A percentile compares a stretch with the other conserved stretches of the same genome.
Evolutionary conservation across 2,329 filamentous ascomycete genomes (phyloP).

Genomic region (Leptosphaerulina australis): DNA sequence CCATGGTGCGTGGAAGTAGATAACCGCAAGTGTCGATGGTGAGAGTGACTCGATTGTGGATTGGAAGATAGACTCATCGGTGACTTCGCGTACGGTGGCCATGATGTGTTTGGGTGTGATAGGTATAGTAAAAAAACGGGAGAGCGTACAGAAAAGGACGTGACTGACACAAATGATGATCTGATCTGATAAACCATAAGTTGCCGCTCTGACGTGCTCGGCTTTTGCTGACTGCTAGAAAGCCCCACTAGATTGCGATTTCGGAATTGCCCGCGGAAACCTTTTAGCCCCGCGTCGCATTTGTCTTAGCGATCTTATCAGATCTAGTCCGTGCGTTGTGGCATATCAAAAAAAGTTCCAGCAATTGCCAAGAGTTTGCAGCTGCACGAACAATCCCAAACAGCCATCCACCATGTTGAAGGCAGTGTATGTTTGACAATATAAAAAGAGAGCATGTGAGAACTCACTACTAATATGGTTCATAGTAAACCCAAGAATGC

Average conservation of each 20-base stretch:
- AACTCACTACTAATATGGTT: slow-evolving; percentile 10
- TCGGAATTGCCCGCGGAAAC: slow-evolving; percentile 1
- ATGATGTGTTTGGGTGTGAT: slow-evolving; percentile 24
- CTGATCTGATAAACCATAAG: slow-evolving; percentile 31
- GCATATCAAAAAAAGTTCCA: slow-evolving; percentile 15
- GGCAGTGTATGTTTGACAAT: slow-evolving; percentile 31
- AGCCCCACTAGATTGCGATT: slow-evolving; percentile 3
- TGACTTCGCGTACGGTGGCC: slow-evolving; percentile 74
- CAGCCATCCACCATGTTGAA: slow-evolving; percentile 37
- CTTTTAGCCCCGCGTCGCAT: slow-evolving; percentile 1
- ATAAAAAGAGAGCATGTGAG: neutral
- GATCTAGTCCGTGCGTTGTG: slow-evolving; percentile 11
- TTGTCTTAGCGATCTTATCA: slow-evolving; percentile 1
- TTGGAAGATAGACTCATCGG: slow-evolving; percentile 74
- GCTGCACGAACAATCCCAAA: slow-evolving; percentile 7
- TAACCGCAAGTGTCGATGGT: slow-evolving; percentile 73
- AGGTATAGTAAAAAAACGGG: neutral
- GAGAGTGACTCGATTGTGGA: slow-evolving; percentile 71
- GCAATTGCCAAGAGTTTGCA: slow-evolving; percentile 1
- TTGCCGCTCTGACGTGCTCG: slow-evolving; percentile 34
- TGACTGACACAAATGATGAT: neutral
- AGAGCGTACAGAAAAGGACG: neutral
- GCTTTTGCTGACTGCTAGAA: slow-evolving; percentile 2
- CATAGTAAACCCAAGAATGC: slow-evolving; percentile 74
- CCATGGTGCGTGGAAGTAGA: slow-evolving; percentile 97